phyloP scores from a whole-genome alignment of 1,284 basidiomycete genomes.

The Tremellales sp. region DNA sequence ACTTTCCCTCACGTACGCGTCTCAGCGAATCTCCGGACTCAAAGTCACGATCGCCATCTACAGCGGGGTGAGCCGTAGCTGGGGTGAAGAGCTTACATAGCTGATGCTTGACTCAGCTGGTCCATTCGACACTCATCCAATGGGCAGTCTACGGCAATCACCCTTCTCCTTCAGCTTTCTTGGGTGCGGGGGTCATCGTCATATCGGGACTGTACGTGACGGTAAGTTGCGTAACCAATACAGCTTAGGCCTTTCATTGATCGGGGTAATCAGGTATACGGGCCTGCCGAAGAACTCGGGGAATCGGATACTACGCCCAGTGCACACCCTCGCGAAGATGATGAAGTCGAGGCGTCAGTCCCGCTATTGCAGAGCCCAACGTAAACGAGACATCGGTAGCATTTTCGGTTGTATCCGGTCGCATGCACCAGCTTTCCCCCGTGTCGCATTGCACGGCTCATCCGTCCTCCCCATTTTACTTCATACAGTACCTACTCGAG shows the following conservation, averaged over 20 bases:
- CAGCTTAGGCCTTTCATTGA: neutral
- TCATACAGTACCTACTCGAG: too few species aligned
- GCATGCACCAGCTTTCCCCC: too few species aligned
- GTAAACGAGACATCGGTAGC: too few species aligned
- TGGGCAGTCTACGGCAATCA: neutral
- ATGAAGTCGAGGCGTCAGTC: too few species aligned
- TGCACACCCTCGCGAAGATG: too few species aligned
- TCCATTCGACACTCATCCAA: neutral
- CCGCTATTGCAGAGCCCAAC: too few species aligned
- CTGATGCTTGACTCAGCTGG: neutral
- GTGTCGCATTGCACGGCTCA: neutral
- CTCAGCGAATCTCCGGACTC: neutral
- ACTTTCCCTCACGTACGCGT: neutral
- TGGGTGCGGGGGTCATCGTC: neutral
- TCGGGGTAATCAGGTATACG: neutral
- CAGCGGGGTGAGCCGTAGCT: neutral
- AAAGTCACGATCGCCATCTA: neutral
- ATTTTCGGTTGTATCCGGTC: too few species aligned
- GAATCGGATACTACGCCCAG: too few species aligned
- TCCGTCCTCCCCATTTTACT: neutral
- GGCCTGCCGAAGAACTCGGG: neutral
- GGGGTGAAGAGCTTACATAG: neutral
- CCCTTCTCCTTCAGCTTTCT: neutral
- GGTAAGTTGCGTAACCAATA: neutral
- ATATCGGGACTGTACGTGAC: neutral